These are phyloP conservation scores for Cladosporium sphaerospermum DNA, from an alignment of 2,329 filamentous ascomycete species.

Conservation along the genomic window DNA sequence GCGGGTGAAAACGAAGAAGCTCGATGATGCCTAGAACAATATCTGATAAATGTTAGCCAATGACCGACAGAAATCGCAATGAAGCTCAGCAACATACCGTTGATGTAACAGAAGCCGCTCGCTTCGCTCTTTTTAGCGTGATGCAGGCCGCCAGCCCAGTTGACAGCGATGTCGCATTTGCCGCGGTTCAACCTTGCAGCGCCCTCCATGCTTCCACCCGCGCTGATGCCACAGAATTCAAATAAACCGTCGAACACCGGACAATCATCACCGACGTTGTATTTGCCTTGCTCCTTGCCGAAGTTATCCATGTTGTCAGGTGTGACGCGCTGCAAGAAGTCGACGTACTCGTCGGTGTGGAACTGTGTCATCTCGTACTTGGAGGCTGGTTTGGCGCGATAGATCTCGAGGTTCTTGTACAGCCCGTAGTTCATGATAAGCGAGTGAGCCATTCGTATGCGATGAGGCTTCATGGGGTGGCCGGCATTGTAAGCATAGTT, in stretches of 20 bases:
- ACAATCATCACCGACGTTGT: constrained; percentile 59
- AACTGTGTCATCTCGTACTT: constrained; percentile 69
- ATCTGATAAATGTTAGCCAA: constrained; percentile 37
- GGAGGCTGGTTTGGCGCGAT: constrained; percentile 45
- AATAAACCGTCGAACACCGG: constrained; percentile 66
- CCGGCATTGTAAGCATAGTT: constrained; percentile 90
- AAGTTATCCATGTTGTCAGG: constrained; percentile 98
- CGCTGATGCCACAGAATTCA: constrained; percentile 65
- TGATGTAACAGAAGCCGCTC: constrained; percentile 44
- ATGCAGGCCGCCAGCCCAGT: constrained; percentile 46
- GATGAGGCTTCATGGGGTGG: constrained; percentile 62
- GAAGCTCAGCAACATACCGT: constrained; percentile 29
- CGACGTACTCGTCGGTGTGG: constrained; percentile 67
- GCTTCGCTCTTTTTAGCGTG: constrained; percentile 46
- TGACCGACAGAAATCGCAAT: background rate
- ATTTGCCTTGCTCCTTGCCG: constrained; percentile 77
- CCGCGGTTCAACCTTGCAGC: constrained; percentile 61
- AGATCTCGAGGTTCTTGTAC: constrained; percentile 70
- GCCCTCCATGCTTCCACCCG: constrained; percentile 64
- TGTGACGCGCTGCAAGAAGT: constrained; percentile 77
- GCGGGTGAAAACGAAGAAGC: constrained; percentile 56
- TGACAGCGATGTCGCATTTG: constrained; percentile 61
- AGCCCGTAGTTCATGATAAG: constrained; percentile 67
- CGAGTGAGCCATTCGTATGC: constrained; percentile 60
- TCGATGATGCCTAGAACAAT: constrained; percentile 62